Conservation (phyloP, 2,329 filamentous ascomycete genomes). For the Rutstroemia sp. region DNA sequence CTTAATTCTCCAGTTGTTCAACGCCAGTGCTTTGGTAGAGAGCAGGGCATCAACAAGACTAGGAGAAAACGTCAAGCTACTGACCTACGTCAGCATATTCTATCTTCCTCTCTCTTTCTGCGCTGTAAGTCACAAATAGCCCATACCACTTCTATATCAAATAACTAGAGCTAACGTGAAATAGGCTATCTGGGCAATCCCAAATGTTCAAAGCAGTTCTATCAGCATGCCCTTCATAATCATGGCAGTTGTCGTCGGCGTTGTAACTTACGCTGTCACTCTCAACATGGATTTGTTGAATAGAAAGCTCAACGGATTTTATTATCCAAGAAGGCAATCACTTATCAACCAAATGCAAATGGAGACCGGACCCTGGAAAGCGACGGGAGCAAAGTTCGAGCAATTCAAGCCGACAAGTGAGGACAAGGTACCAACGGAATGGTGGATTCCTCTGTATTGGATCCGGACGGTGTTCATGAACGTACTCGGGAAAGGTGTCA, state of each 20-base stretch:
- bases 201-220: not conserved
- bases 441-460: slow-evolving; percentile 7
- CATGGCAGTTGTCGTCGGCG: not conserved
- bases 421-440: slow-evolving; percentile 6
- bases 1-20: slow-evolving; percentile 17
- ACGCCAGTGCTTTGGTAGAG: slow-evolving; percentile 25
- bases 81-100: slow-evolving; percentile 34
- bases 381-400: not conserved
- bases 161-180: not conserved
- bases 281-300: slow-evolving; percentile 7
- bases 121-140: slow-evolving; percentile 4
- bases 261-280: slow-evolving; percentile 2
- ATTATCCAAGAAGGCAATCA: not conserved
- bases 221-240: slow-evolving; percentile 4
- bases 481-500: not conserved
- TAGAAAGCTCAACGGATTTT: not conserved
- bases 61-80: slow-evolving; percentile 31
- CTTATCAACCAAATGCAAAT: slow-evolving; percentile 4
- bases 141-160: not conserved
- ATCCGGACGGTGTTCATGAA: not conserved
- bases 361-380: slow-evolving; percentile 2
- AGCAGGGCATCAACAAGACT: slow-evolving; percentile 25
- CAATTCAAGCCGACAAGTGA: not conserved
- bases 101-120: slow-evolving; percentile 32
- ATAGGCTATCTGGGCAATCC: not conserved